Evolutionary conservation across 306 rosid genomes (phyloP).

Genomic region (Gastrolobium bilobum): DNA sequence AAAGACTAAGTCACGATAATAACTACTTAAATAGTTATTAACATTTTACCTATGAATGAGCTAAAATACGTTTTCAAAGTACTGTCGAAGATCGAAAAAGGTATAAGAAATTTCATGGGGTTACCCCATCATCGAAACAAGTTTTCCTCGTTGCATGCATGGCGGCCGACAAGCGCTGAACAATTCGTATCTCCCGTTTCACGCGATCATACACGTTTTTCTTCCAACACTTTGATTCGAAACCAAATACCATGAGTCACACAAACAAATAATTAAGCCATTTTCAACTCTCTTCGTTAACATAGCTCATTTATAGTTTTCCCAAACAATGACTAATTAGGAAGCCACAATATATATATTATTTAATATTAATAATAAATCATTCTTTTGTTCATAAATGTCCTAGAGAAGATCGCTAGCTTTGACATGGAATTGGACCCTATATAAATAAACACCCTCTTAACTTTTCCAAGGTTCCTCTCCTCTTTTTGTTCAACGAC

Average conservation of each 20-base stretch:
- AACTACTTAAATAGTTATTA: not conserved
- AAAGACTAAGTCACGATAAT: not conserved
- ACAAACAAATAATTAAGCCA: not conserved
- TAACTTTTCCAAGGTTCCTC: constrained; percentile 46
- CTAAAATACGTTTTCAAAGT: constrained; percentile 3
- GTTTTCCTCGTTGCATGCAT: constrained; percentile 62
- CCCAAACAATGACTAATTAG: constrained; percentile 51
- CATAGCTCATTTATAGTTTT: not conserved
- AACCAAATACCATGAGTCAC: constrained; percentile 1
- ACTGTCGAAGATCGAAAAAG: constrained; percentile 13
- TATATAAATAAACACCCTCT: constrained; percentile 46
- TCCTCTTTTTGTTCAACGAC: constrained; percentile 41
- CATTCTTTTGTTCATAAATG: constrained; percentile 23
- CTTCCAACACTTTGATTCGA: not conserved
- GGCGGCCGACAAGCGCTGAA: constrained; percentile 79
- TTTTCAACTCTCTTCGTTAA: constrained; percentile 39
- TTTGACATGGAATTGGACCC: constrained; percentile 58
- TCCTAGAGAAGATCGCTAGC: constrained; percentile 17
- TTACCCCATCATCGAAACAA: constrained; percentile 26
- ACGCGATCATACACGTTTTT: constrained; percentile 62
- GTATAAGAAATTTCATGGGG: constrained; percentile 2
- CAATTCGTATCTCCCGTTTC: constrained; percentile 66
- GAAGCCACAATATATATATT: constrained; percentile 3
- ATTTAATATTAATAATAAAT: constrained; percentile 2
- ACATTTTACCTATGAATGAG: not conserved